Conservation (phyloP, 176 grass and related monocot genomes). For the Hordeum vulgare region MorexV3_pseudomolecules_assembly NC_058519.1:597997801-597998300, state of each 20-base stretch:
- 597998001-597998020: background rate
- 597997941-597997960: background rate
- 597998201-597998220: background rate
- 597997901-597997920: background rate
- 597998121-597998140: constrained; percentile 10
- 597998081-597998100: background rate
- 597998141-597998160: constrained; percentile 13
- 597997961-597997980: background rate
- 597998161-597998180: background rate
- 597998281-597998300: too few relatives aligned
- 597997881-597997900: background rate
- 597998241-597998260: background rate
- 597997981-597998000: background rate
- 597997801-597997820: background rate
- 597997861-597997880: background rate
- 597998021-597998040: background rate
- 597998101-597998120: background rate
- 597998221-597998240: background rate
- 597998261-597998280: background rate
- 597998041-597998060: background rate
- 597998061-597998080: background rate
- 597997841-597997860: background rate
- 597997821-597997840: background rate
- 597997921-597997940: constrained; percentile 18
- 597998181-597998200: background rate